Conservation (phyloP, 495 filamentous ascomycete genomes). For the Neurospora tetrasperma region DNA sequence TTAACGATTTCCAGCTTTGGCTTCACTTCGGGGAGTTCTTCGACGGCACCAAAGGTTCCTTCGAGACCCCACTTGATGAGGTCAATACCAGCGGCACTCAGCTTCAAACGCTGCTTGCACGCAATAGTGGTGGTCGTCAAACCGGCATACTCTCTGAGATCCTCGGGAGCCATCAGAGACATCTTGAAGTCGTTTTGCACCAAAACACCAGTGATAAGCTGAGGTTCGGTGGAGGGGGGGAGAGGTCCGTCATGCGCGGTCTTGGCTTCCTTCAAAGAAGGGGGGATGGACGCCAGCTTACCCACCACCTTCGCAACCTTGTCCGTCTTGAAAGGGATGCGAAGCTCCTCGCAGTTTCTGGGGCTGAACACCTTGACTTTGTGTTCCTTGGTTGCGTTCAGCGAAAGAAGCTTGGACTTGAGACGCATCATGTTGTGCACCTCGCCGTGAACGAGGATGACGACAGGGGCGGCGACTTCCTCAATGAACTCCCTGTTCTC, state of each 20-base stretch:
- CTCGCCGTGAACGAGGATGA: conserved; percentile 94
- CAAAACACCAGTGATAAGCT: conserved; percentile 75
- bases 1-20: conserved; percentile 33
- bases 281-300: conserved; percentile 72
- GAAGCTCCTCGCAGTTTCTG: conserved; percentile 88
- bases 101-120: conserved; percentile 77
- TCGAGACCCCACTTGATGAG: conserved; percentile 91
- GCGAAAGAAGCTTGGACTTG: conserved; percentile 83
- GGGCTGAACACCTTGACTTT: conserved; percentile 89
- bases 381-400: conserved; percentile 67
- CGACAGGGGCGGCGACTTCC: conserved; percentile 79
- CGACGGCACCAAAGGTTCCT: conserved; percentile 79
- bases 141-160: conserved; percentile 89
- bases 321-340: conserved; percentile 90
- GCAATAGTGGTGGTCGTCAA: conserved; percentile 85
- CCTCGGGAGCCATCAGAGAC: conserved; percentile 90
- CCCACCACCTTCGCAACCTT: conserved; percentile 95
- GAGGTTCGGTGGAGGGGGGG: conserved; percentile 16
- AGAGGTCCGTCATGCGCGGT: neutral
- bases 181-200: conserved; percentile 97
- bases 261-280: conserved; percentile 34
- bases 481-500: conserved; percentile 95
- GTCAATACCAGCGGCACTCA: conserved; percentile 81
- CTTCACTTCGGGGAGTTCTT: conserved; percentile 47
- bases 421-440: conserved; percentile 97